Conservation (phyloP, 2,329 filamentous ascomycete genomes). For the Fusarium oligoseptatum region DNA sequence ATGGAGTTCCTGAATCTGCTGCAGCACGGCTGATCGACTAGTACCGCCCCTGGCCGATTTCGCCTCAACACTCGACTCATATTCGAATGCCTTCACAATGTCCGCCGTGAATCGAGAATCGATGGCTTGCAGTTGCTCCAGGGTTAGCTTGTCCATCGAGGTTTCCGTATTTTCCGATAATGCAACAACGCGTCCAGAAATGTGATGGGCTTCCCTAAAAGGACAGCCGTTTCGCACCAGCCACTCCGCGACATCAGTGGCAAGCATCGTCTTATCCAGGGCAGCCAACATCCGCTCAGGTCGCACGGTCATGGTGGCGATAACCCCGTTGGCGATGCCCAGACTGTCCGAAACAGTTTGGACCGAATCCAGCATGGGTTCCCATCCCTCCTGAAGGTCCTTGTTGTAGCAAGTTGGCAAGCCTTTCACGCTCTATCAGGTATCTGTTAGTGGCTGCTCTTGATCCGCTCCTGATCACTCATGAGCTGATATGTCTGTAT, state of each 20-base stretch:
- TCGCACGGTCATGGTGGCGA: constrained; percentile 74
- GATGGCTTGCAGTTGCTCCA: constrained; percentile 77
- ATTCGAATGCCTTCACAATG: constrained; percentile 75
- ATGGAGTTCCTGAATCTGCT: constrained; percentile 67
- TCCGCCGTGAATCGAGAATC: constrained; percentile 78
- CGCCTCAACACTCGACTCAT: constrained; percentile 79
- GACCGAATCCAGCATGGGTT: constrained; percentile 81
- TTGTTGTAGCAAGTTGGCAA: constrained; percentile 83
- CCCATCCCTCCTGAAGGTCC: constrained; percentile 81
- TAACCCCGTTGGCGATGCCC: constrained; percentile 79
- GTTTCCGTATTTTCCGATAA: constrained; percentile 72
- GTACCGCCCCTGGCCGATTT: constrained; percentile 78
- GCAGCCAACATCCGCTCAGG: constrained; percentile 79
- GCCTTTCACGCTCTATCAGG: constrained; percentile 63
- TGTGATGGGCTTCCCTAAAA: constrained; percentile 84
- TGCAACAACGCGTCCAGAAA: constrained; percentile 79
- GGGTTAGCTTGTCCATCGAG: constrained; percentile 77
- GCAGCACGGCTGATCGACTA: constrained; percentile 72
- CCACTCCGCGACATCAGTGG: constrained; percentile 74
- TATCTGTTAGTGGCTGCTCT: constrained; percentile 47
- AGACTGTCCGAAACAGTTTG: constrained; percentile 80
- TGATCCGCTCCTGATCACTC: constrained; percentile 42
- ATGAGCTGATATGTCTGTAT: constrained; percentile 44
- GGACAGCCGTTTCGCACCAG: constrained; percentile 75
- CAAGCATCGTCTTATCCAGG: constrained; percentile 80